phyloP scores from a whole-genome alignment of 164 flowering plant species.

The Vitis rotundifolia region DNA sequence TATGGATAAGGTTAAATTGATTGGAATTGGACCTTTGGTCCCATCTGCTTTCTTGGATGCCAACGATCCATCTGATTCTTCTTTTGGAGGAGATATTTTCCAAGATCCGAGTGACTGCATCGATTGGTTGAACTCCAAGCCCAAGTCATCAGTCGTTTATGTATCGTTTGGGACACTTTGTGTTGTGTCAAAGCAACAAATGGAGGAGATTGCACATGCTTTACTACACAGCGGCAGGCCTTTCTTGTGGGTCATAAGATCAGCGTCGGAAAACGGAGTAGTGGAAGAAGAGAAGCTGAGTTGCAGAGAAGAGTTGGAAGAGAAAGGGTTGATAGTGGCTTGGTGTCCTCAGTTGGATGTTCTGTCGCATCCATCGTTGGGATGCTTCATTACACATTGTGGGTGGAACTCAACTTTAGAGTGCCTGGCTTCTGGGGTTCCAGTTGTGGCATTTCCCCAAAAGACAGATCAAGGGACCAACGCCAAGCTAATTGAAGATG shows the following conservation, averaged over 20 bases:
- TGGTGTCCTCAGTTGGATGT: too few species aligned
- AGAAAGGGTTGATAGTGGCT: too few species aligned
- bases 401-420: too few species aligned
- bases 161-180: slow-evolving; percentile 20
- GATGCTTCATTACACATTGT: too few species aligned
- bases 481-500: too few species aligned
- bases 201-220: slow-evolving; percentile 21
- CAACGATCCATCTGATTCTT: slow-evolving; percentile 7
- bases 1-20: slow-evolving; percentile 5
- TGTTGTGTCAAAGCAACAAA: slow-evolving; percentile 10
- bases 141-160: slow-evolving; percentile 15
- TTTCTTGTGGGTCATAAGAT: slow-evolving; percentile 30
- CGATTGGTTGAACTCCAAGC: slow-evolving; percentile 21
- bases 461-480: too few species aligned
- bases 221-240: slow-evolving; percentile 15
- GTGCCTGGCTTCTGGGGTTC: too few species aligned
- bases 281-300: too few species aligned
- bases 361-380: too few species aligned
- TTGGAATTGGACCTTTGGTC: slow-evolving; percentile 18
- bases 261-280: too few species aligned
- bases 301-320: too few species aligned
- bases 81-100: not conserved
- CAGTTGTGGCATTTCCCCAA: too few species aligned
- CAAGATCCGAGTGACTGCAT: not conserved
- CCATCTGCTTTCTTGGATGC: slow-evolving; percentile 16